Percentiles rank a stretch among this genome's conserved stretches.
Conservation (phyloP, 495 filamentous ascomycete species). For the Aspergillus haitiensis region DNA sequence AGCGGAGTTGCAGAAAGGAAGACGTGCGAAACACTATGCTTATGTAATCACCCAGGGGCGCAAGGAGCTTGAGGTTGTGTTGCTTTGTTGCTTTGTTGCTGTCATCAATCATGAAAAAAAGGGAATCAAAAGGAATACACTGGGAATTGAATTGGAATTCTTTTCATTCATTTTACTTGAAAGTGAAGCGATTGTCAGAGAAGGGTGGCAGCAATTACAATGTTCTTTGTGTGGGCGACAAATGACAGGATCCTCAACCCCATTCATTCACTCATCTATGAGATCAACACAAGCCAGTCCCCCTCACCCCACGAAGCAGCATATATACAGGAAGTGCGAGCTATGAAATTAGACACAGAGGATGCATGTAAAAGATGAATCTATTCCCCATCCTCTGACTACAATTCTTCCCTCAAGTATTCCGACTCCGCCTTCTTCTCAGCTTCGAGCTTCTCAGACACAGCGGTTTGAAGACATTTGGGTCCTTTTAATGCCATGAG, state of each 20-base stretch:
- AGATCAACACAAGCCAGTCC: too few relatives aligned
- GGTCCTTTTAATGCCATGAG: constrained; percentile 46
- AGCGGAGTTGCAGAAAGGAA: constrained; percentile 14
- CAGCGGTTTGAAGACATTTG: constrained; percentile 25
- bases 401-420: constrained; percentile 23
- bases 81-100: too few relatives aligned
- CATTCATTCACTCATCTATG: too few relatives aligned
- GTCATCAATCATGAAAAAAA: too few relatives aligned
- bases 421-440: neutral
- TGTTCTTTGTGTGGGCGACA: too few relatives aligned
- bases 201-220: too few relatives aligned
- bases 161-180: too few relatives aligned
- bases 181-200: too few relatives aligned
- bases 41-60: constrained; percentile 21
- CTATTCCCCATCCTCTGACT: neutral
- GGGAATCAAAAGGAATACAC: too few relatives aligned
- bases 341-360: neutral
- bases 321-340: neutral
- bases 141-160: too few relatives aligned
- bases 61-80: neutral
- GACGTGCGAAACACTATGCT: constrained; percentile 18
- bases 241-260: too few relatives aligned
- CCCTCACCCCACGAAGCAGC: neutral
- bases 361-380: neutral
- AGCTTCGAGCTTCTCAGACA: constrained; percentile 15